A percentile compares a stretch with the other conserved stretches of the same genome.
Conservation (phyloP, 495 filamentous ascomycete genomes). For the Tetracladium setigerum region DNA sequence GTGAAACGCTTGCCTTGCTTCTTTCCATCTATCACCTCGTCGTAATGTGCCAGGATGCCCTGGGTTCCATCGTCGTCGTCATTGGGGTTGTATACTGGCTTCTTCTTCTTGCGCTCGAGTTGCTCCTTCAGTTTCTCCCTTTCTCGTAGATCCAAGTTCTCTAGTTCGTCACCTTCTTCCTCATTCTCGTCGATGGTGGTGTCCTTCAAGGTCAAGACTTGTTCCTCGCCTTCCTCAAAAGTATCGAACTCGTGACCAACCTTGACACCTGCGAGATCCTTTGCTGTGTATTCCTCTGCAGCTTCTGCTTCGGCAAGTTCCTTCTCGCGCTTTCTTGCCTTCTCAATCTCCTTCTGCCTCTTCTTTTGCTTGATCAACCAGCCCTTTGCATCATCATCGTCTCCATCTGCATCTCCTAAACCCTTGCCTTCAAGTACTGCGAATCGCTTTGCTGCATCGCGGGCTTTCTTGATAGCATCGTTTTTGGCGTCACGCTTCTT, state of each 20-base stretch:
- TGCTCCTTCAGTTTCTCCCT: conserved; percentile 69
- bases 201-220: conserved; percentile 88
- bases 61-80: conserved; percentile 54
- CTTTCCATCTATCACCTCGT: conserved; percentile 91
- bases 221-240: conserved; percentile 72
- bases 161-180: conserved; percentile 86
- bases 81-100: conserved; percentile 80
- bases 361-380: conserved; percentile 89
- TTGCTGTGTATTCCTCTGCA: conserved; percentile 60
- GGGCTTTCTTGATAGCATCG: conserved; percentile 78
- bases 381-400: conserved; percentile 67
- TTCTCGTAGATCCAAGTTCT: conserved; percentile 72
- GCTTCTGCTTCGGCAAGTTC: conserved; percentile 55
- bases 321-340: conserved; percentile 62
- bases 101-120: conserved; percentile 84
- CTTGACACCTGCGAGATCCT: conserved; percentile 81
- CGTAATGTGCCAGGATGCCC: conserved; percentile 76
- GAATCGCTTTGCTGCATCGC: conserved; percentile 71
- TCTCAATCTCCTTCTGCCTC: conserved; percentile 81
- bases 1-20: conserved; percentile 77
- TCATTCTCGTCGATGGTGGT: conserved; percentile 77
- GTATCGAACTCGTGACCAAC: conserved; percentile 77
- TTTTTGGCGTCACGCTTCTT: conserved; percentile 67
- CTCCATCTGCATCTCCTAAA: conserved; percentile 63
- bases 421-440: conserved; percentile 71